Base-by-base conservation (phyloP, 495 filamentous ascomycete species). In the Penicillium lividum region DNA sequence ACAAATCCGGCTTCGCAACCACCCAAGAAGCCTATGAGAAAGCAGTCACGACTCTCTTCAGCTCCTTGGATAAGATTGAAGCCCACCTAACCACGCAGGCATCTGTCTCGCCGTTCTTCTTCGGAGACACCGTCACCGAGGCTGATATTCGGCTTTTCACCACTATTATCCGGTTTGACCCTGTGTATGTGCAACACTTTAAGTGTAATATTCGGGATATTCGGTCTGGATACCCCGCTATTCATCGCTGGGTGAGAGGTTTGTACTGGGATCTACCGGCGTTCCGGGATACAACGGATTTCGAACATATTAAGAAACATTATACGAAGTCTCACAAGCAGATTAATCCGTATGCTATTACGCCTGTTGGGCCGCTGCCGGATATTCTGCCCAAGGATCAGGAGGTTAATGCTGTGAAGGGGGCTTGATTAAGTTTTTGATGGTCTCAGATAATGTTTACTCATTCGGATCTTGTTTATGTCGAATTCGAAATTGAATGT, bases 131-230 rank as follows among this genome's bases (percentile, higher is more conserved):
- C 29, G 70, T 94, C 51, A 95, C 92, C 4, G 92, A 97, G 77
- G 85, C 85, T 0, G 92, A 97, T 73, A 81, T 97, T 52, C 76
- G 92, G 18, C 78, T 94, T 30, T 94, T 84, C 77, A 89, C 90
- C 3, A 96, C 92, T 5, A 86, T 96, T 48, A 74, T 93, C 55
- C 84, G 92, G 33, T 96, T 96, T 74, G 92, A 96, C 64, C 80
- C 84, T 11, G 90, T 94, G 42, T 96, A 96, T 64, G 91, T 95
- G 5, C 91, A 94, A 79, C 90, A 95, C 72, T 97, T 97, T 80
- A 96, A 96, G 78, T 92, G 89, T 68, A 97, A 97, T 69, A 71
- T 96, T 40, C 80, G 86, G 7, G 90, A 91, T 73, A 95, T 97
- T 56, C 75, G 92, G 3, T 84, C 82, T 25, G 91, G 90, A 6